phyloP scores from a whole-genome alignment of 2,329 filamentous ascomycete genomes.

The Arthrinium phaeospermum region DNA sequence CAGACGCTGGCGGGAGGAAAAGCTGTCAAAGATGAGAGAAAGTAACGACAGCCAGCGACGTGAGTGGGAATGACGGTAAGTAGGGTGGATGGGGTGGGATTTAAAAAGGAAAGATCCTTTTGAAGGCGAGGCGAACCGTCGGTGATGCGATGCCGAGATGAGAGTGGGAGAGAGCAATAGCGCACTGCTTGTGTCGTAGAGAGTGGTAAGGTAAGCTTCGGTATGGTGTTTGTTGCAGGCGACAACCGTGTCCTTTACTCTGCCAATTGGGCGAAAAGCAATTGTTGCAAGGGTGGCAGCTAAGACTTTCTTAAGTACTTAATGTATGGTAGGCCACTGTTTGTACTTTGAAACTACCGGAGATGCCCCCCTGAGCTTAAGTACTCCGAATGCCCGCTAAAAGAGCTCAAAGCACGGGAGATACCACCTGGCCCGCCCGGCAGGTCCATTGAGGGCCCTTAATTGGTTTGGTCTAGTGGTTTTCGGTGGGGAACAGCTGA shows the following conservation, averaged over 20 bases:
- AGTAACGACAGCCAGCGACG: conserved; percentile 15
- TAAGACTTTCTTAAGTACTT: background rate
- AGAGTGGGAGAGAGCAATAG: background rate
- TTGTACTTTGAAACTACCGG: background rate
- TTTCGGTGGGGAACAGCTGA: conserved; percentile 2
- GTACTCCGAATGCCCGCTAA: background rate
- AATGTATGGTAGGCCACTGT: background rate
- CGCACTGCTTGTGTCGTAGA: background rate
- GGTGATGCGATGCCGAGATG: conserved; percentile 8
- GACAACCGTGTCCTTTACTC: conserved; percentile 16
- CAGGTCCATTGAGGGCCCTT: background rate
- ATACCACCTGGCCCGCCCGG: background rate
- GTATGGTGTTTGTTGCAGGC: background rate
- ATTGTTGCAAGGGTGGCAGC: background rate
- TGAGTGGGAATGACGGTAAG: conserved; percentile 14
- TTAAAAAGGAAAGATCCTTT: background rate
- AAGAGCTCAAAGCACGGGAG: background rate
- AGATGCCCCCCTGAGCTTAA: background rate
- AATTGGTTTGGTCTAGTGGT: conserved; percentile 10
- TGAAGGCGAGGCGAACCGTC: background rate
- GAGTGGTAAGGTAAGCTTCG: background rate
- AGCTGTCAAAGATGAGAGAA: conserved; percentile 14
- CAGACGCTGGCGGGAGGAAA: background rate
- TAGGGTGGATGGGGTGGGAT: background rate
- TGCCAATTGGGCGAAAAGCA: background rate